Base-by-base conservation (phyloP, 2,329 filamentous ascomycete species). In the Sporothrix brasiliensis region DNA sequence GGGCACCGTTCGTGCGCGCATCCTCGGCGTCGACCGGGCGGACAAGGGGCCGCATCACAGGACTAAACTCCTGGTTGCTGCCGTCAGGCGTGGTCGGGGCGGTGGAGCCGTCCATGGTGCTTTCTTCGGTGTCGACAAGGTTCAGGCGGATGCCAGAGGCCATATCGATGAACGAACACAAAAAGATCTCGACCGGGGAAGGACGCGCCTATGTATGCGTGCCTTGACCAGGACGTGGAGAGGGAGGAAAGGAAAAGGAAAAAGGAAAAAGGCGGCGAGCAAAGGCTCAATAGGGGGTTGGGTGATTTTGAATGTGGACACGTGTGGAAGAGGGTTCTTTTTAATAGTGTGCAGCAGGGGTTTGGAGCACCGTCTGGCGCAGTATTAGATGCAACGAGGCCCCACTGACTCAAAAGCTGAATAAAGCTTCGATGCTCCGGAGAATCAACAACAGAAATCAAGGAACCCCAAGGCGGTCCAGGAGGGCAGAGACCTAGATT, bases 31-130 rank as follows among this genome's bases (percentile, higher is more conserved):
- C 30, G 69, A 71, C 53, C 72, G 70, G 74, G 63, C 72, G 76
- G 69, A 71, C 58, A 19, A 74, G 70, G 3, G 79, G 77, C n/a
- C 78, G 76, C 27, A 83, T 73, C 16, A 81, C 73, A 5, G 82
- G 80, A 72, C 81, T 83, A 72, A 81, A 82, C 10, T 80, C 78
- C 67, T 79, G 75, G 73, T 79, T 83, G 61, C n/a, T 27, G 67
- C 30, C 80, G 72, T 82, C 80, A 13, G 82, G 81, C 4, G 82
- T 83, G 6, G 83, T 83, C 2, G 82, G 81, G 4, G 81, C 80
- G 0, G 82, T 1, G 82, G 83, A n/a, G 72, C 73, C 78, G 63
- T 73, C 72, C 50, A 74, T 74, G 34, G 68, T 69, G 67, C 73
- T 74, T 24, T 80, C 79, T 53, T 80, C 78, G 14, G 77, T 73